Percentiles rank a stretch among this genome's conserved stretches.
Evolutionary conservation across 2,329 filamentous ascomycete genomes (phyloP).

Genomic region (Colletotrichum musicola): DNA sequence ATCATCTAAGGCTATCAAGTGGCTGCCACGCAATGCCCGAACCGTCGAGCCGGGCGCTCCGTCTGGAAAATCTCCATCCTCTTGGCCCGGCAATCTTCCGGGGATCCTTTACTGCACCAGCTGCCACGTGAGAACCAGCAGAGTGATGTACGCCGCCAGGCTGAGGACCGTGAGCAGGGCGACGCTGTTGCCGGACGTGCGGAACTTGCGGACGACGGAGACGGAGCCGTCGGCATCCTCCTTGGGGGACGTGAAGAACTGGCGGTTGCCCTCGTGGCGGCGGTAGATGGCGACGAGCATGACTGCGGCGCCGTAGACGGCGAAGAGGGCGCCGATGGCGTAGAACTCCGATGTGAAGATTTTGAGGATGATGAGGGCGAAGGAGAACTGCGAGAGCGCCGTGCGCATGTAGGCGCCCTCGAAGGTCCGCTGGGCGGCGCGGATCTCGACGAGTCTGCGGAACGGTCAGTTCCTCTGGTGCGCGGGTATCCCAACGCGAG

Average conservation of each 20-base stretch:
- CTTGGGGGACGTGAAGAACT: slow-evolving; percentile 80
- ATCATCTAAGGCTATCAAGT: too few relatives aligned
- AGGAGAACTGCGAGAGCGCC: slow-evolving; percentile 93
- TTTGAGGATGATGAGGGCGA: slow-evolving; percentile 93
- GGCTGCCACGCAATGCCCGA: too few relatives aligned
- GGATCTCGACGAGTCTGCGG: slow-evolving; percentile 84
- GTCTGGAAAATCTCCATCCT: too few relatives aligned
- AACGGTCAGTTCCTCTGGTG: neutral
- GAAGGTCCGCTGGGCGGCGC: slow-evolving; percentile 94
- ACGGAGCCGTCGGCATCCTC: slow-evolving; percentile 48
- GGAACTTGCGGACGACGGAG: slow-evolving; percentile 65
- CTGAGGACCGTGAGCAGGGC: slow-evolving; percentile 69
- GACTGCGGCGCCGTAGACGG: slow-evolving; percentile 88
- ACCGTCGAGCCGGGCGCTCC: too few relatives aligned
- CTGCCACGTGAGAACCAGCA: slow-evolving; percentile 68
- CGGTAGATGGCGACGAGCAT: slow-evolving; percentile 87
- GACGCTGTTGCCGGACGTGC: slow-evolving; percentile 74
- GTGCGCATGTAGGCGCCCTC: slow-evolving; percentile 98
- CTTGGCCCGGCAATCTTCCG: neutral
- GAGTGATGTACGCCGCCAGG: slow-evolving; percentile 67
- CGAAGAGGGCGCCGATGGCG: slow-evolving; percentile 94
- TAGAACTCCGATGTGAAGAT: slow-evolving; percentile 99
- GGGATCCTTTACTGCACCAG: slow-evolving; percentile 46
- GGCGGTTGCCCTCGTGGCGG: slow-evolving; percentile 89
- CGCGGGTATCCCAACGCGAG: neutral